Base-by-base conservation (phyloP, 345 rosid species). In the Syzygium aqueum region DNA sequence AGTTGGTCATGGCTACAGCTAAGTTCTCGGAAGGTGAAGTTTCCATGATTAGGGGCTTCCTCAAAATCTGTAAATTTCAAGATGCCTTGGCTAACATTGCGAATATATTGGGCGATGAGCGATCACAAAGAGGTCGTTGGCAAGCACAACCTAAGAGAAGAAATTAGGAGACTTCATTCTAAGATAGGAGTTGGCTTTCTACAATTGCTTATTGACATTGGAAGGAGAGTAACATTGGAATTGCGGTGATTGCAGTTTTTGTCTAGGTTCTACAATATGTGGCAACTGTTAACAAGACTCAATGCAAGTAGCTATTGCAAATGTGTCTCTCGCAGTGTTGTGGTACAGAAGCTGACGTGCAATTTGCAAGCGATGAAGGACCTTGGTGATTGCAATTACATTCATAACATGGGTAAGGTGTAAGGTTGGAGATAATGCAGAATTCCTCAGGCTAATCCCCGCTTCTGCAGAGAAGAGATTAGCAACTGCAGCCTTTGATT, bases 11-110 rank as follows among this genome's bases (percentile, higher is more conserved):
- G 96, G 95, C 95, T 89, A 93, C 90, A 92, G 95, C 98, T 4
- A 91, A 90, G 43, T 93, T 93, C 87, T 88, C 94, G 0, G 92
- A 89, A 85, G 90, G 92, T 61, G 96, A 95, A 88, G 94, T 90
- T 86, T 87, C 93, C 57, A 94, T 92, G 95, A 93, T 95, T 86
- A 91, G 93, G 82, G 98, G 99, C 25, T 95, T 93, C 85, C 92
- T 96, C 89, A 94, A 92, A 87, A 94, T 94, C 56, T 90, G 93
- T 28, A 95, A 95, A 89, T 96, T 93, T 88, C 93, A 95, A 11
- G 98, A 96, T 84, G 97, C 96, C 52, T 86, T 95, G 90, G 97
- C 94, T 43, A 92, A 94, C 28, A 87, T 96, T 46, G 96, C 94
- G 7, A 92, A 92, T 30, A 87, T 93, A 85, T 86, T 97, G 88